Conservation (phyloP, 2,329 filamentous ascomycete genomes). For the Domatiomyces globalis region DNA sequence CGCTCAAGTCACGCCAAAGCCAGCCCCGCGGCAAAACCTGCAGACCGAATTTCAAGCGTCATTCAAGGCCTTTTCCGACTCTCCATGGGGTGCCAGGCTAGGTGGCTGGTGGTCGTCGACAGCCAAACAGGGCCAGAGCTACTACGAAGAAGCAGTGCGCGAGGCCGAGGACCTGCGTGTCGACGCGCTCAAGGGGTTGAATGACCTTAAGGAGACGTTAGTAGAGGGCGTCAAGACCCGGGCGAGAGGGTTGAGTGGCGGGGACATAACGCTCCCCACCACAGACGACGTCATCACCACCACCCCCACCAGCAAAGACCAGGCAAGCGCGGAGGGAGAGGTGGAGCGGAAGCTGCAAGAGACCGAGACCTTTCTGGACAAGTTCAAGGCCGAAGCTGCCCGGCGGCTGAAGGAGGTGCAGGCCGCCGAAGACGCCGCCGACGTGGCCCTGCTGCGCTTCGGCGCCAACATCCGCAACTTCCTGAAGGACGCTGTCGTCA, state of each 20-base stretch:
- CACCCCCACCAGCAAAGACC: conserved; percentile 16
- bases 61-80: conserved; percentile 82
- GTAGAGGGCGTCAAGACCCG: conserved; percentile 10
- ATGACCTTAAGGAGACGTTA: neutral
- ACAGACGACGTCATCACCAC: conserved; percentile 21
- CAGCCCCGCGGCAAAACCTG: conserved; percentile 39
- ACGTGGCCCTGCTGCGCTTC: conserved; percentile 85
- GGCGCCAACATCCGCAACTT: conserved; percentile 82
- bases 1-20: conserved; percentile 16
- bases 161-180: conserved; percentile 62
- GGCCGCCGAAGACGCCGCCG: conserved; percentile 83
- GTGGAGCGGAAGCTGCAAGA: conserved; percentile 27
- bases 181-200: conserved; percentile 25
- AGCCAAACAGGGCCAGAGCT: conserved; percentile 87
- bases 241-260: conserved; percentile 4
- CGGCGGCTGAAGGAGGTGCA: conserved; percentile 81
- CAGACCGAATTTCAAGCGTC: conserved; percentile 88
- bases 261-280: conserved; percentile 15
- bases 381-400: conserved; percentile 61
- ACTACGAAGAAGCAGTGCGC: conserved; percentile 68
- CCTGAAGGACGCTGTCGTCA: conserved; percentile 75
- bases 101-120: conserved; percentile 82
- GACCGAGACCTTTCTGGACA: conserved; percentile 55
- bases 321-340: conserved; percentile 12
- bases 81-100: conserved; percentile 77